phyloP scores from a whole-genome alignment of 257 asterid genomes.

The Asclepias syriaca region DNA sequence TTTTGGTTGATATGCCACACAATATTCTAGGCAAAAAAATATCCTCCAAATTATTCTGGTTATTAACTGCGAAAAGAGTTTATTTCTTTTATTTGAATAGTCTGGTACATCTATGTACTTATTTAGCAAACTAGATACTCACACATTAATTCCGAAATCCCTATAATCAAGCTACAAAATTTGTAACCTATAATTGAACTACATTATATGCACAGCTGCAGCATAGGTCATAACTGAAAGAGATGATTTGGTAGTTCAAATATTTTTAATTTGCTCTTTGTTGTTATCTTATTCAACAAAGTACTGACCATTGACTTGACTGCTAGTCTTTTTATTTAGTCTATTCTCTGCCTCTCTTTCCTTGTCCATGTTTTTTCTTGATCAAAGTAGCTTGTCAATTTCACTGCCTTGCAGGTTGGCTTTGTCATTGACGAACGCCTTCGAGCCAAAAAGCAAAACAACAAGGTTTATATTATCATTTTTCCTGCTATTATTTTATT shows the following conservation, averaged over 20 bases:
- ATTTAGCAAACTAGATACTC: no score
- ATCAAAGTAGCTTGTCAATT: neutral
- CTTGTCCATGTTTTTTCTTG: neutral
- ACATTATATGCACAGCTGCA: no score
- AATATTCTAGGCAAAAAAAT: neutral
- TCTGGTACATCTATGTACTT: no score
- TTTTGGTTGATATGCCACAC: neutral
- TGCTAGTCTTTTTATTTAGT: neutral
- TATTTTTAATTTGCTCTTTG: neutral
- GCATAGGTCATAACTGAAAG: neutral
- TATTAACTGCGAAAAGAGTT: no score
- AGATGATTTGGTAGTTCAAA: neutral
- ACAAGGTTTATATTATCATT: conserved; percentile 52
- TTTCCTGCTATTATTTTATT: conserved; percentile 1
- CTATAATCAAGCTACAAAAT: no score
- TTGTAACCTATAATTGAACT: no score
- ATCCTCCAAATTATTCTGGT: neutral
- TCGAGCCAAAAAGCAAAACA: conserved; percentile 55
- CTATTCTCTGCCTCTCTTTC: neutral
- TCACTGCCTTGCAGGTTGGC: conserved; percentile 49
- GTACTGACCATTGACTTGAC: neutral
- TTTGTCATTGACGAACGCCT: conserved; percentile 91
- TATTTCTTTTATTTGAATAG: no score
- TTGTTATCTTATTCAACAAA: neutral
- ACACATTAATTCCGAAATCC: no score